Evolutionary conservation across 106 monocot species (phyloP).

Genomic region (Dioscorea zingiberensis): DNA sequence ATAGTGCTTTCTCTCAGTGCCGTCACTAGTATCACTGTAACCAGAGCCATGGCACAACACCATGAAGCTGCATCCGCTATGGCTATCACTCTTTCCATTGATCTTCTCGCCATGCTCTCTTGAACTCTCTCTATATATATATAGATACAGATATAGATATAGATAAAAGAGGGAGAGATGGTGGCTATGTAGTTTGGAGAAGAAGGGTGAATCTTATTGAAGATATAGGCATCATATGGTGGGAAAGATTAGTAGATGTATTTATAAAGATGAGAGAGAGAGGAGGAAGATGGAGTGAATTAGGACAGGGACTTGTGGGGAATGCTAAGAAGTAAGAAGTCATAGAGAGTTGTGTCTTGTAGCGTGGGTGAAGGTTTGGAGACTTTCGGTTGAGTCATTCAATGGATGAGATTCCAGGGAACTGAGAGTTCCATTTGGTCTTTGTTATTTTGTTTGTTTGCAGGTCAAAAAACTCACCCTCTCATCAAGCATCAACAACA

Average conservation of each 20-base stretch:
- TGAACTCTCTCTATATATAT: no score
- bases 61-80: slow-evolving; percentile 26
- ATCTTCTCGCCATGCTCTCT: background rate
- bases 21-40: slow-evolving; percentile 26
- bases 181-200: background rate
- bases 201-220: background rate
- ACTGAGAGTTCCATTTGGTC: no score
- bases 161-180: no score
- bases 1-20: slow-evolving; percentile 1
- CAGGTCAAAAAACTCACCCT: no score
- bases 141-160: no score
- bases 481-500: no score
- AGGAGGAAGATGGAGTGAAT: no score
- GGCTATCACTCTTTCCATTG: background rate
- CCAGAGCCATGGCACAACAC: slow-evolving; percentile 26
- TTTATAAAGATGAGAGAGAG: background rate
- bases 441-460: no score
- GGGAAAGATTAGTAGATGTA: background rate
- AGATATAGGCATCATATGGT: background rate
- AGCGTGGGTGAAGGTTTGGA: background rate
- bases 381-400: no score
- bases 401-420: no score
- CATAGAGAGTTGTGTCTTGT: background rate
- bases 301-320: no score
- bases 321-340: no score